phyloP scores from a whole-genome alignment of 2,329 filamentous ascomycete species.

The Celoporthe dispersa region DNA sequence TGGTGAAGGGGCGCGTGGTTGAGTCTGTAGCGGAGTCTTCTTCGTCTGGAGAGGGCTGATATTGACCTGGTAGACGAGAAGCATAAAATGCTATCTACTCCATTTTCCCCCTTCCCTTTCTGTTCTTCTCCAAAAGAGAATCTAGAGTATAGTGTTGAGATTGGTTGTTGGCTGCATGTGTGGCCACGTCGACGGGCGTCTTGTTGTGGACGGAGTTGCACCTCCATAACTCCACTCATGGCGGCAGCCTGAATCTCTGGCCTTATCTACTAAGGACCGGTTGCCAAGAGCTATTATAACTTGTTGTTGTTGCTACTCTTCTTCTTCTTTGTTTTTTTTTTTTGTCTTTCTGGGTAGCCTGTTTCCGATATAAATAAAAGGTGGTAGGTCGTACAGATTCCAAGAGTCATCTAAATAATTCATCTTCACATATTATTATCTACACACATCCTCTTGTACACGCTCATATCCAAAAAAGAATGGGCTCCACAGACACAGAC shows the following conservation, averaged over 20 bases:
- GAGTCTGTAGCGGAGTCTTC: neutral
- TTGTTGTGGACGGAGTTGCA: neutral
- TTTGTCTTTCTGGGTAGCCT: too few species aligned
- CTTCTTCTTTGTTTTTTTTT: too few species aligned
- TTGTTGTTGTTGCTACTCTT: too few species aligned
- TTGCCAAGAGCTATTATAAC: neutral
- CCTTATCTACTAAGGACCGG: neutral
- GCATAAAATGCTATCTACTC: too few species aligned
- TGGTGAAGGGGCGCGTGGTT: neutral
- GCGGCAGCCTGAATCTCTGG: neutral
- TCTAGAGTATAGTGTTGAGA: too few species aligned
- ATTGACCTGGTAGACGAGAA: neutral
- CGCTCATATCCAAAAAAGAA: neutral
- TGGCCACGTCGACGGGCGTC: too few species aligned
- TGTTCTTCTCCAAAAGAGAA: too few species aligned
- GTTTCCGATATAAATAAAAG: neutral
- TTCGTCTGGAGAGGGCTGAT: neutral
- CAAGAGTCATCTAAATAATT: neutral
- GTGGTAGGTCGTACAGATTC: too few species aligned
- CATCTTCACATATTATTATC: neutral
- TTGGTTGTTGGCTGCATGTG: too few species aligned
- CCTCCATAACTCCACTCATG: conserved; percentile 2
- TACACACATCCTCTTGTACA: too few species aligned
- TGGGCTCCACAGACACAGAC: conserved; percentile 26
- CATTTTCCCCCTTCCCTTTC: too few species aligned